Conservation (phyloP, 495 filamentous ascomycete genomes). For the Podospora sp. region DNA sequence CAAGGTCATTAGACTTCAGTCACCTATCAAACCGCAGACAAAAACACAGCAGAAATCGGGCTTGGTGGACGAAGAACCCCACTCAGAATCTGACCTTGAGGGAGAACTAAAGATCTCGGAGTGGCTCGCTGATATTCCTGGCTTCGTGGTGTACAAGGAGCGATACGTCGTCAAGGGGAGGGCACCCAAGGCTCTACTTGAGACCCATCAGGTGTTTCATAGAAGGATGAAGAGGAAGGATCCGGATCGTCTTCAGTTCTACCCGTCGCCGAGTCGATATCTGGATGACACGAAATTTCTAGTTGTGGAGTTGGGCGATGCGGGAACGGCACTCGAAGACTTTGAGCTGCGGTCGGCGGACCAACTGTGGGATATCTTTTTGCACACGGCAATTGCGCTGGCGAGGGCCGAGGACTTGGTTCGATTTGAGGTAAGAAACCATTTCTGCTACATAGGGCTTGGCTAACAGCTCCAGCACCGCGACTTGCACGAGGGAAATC, state of each 20-base stretch:
- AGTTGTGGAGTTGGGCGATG: conserved; percentile 85
- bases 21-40: conserved; percentile 49
- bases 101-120: conserved; percentile 76
- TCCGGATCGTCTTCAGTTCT: conserved; percentile 63
- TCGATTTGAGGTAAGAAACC: conserved; percentile 65
- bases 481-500: conserved; percentile 85
- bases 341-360: conserved; percentile 54
- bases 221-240: conserved; percentile 60
- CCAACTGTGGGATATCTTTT: conserved; percentile 83
- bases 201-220: conserved; percentile 66
- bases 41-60: conserved; percentile 50
- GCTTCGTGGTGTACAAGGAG: conserved; percentile 89
- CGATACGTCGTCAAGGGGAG: conserved; percentile 72
- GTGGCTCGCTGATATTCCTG: conserved; percentile 74
- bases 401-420: conserved; percentile 73
- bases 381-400: conserved; percentile 75
- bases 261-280: conserved; percentile 63
- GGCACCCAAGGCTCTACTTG: conserved; percentile 62
- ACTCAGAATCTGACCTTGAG: conserved; percentile 42
- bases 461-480: conserved; percentile 60
- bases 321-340: conserved; percentile 75
- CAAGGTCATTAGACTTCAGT: conserved; percentile 54
- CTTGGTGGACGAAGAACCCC: conserved; percentile 53
- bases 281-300: conserved; percentile 72
- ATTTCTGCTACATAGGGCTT: conserved; percentile 3